Evolutionary conservation across 1,284 basidiomycete genomes (phyloP), one percentile per base, ranked within the genome.

Genomic region (Xerocomus minutiporus): DNA sequence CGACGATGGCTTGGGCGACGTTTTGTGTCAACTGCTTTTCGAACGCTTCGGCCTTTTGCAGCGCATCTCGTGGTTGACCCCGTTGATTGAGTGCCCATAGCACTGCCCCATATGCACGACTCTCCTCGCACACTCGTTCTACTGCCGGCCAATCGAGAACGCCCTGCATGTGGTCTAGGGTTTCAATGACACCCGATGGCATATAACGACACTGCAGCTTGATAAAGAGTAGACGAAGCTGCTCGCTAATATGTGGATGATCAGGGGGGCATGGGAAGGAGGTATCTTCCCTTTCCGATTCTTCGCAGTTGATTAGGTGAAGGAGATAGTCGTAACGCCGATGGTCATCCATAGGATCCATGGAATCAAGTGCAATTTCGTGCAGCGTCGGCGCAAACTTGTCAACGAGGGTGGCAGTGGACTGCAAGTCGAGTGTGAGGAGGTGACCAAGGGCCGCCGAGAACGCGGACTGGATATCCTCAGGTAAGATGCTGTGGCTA

Each of bases 241-340:
- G 57, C 8, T 65, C 55, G 25, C 83, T 71, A 23, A 90, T 69
- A 13, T 79, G 73, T 26, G 62, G 45, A 35, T 48, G 52, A 29
- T 62, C 61, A 12, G 63, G 48, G 23, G 40, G 55, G 45, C 57
- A 60, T 36, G 47, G 56, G 41, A 61, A 60, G 38, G 53, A 54
- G 15, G 59, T 48, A 29, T 73, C 69, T 53, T 76, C 75, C 23
- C 75, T 74, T n/a, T 80, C 77, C 15, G 78, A 75, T 0, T 64
- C 59, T 38, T 67, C 68, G 36, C 75, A 68, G 13, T 86, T 83
- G 8, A 97, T 74, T 1, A 97, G 77, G 61, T 81, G 82, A 12
- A 79, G 82, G 5, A 97, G 81, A 68, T 97, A 99, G 3, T 81
- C 75, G 58, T 91, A 87, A 55, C 86, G 84, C 46, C 82, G 77